Percentiles rank a stretch among this genome's conserved stretches.
Conservation (phyloP, 2,329 filamentous ascomycete genomes). For the Ceratocystis colombiana region DNA sequence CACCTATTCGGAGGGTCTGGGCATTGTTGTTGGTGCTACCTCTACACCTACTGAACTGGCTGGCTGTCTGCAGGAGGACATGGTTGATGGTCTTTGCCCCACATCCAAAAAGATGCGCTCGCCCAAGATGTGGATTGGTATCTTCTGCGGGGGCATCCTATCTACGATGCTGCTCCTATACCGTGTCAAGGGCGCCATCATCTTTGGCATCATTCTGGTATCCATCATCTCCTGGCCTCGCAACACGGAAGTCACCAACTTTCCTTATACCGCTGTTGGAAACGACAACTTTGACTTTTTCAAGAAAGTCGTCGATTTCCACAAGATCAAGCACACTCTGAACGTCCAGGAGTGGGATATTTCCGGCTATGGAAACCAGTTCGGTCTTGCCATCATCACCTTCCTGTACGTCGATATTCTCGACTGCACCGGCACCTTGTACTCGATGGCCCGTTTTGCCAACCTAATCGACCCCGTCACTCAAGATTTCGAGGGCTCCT, state of each 20-base stretch:
- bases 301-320: constrained; percentile 76
- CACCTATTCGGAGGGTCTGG: constrained; percentile 74
- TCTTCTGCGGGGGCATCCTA: constrained; percentile 74
- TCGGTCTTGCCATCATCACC: constrained; percentile 68
- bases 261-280: constrained; percentile 61
- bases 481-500: constrained; percentile 77
- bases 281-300: constrained; percentile 72
- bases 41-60: constrained; percentile 64
- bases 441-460: constrained; percentile 72
- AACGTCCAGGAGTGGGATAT: constrained; percentile 67
- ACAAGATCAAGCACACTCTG: constrained; percentile 60
- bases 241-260: constrained; percentile 64
- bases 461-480: constrained; percentile 53
- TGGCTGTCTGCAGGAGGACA: constrained; percentile 46
- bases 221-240: constrained; percentile 85
- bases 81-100: constrained; percentile 46
- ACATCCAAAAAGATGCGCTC: constrained; percentile 64
- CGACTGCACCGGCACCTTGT: constrained; percentile 65
- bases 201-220: constrained; percentile 70
- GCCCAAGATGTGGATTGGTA: constrained; percentile 77
- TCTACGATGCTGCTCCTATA: constrained; percentile 76
- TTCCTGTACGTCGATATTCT: constrained; percentile 74
- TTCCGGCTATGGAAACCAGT: constrained; percentile 58
- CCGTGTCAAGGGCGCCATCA: constrained; percentile 77
- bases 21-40: constrained; percentile 58